Evolutionary conservation across 164 flowering plant genomes (phyloP), one percentile per base, ranked within the genome.

Genomic region (Dillenia suffruticosa): DNA sequence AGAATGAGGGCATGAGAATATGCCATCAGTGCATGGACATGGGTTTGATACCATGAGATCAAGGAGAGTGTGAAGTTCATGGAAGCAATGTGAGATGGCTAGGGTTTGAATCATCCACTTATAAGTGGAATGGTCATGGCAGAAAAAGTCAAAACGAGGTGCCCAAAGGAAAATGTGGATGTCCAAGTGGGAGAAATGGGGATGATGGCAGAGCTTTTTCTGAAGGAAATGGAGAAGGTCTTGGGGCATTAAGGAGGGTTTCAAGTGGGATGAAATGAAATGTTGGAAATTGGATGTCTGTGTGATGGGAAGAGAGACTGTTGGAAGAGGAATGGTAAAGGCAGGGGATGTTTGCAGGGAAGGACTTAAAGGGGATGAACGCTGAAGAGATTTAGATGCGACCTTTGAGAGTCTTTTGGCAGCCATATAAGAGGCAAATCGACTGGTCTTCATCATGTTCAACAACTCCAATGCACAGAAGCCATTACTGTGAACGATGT

Each of bases 391-490:
- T 49, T 68, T 67, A 52, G 50, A 22, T 40, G 57, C 26, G 47
- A 68, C 58, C 46, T 62, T 73, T 32, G 59, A 65, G 14, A 73
- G 45, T 57, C 63, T 75, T 63, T 32, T 75, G 26, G 56, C 56
- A 13, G 49, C 48, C 72, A 73, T 73, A n/a, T 6, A 13, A 54
- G 49, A 45, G 73, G 56, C 7, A 85, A 82, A 61, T 71, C 77
- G 1, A 61, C 60, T 13, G 88, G 83, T 0, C 78, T 90, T 44
- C 73, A 78, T 12, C 81, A 90, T 5, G 66, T 92, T 0, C 82
- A 93, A 0, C 77, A 90, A 43, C 80, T 90, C 5, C 93, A 84
- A 72, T 92, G 96, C 75, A 96, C 98, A 44, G 96, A 90, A 71
- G 81, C 81, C 54, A 85, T 92, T 2, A 82, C 96, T 63, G 68